Evolutionary conservation across 805 yeast species (phyloP), one percentile per base, ranked within the genome.

Genomic region (Myxozyma melibiosi): DNA sequence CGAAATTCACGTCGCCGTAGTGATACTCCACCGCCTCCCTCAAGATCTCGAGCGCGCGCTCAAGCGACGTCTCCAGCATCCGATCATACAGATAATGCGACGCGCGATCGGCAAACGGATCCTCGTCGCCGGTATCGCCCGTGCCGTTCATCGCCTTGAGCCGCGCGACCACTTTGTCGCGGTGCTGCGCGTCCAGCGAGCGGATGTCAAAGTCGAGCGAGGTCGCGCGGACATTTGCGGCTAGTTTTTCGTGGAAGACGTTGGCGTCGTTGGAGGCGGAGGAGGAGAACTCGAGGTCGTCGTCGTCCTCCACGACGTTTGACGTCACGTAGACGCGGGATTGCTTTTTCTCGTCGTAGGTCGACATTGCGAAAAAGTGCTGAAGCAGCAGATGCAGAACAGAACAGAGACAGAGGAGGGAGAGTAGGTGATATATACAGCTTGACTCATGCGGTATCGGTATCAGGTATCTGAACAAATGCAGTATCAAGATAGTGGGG

Each of bases 1-100:
- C 44, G 28, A 54, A 54, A 31, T 54, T 80, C 37, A 76, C 76
- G 65, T 82, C 86, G 50, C 73, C 77, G 5, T 64, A 64, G 60
- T 80, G 83, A n/a, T 76, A 73, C 0, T 61, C 73, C 1, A 76
- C 54, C 5, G 78, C 76, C 16, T 72, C 68, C 31, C 68, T 64
- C 42, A 83, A 64, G 37, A 79, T 73, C 8, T 69, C 71, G 1
- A 74, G 34, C 0, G 81, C 75, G 33, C 78, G 79, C 2, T 71
- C 74, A 8, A 65, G 35, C 3, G 60, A 49, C 6, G 55, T 57
- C 39, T 43, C 50, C n/a, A 57, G 35, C 25, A 53, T n/a, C 47
- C 22, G 28, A n/a, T 57, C 57, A 35, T 53, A 57, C 3, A 57
- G 28, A 27, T 28, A 57, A 30, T 37, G 51, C 25, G 61, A 57